Conservation (phyloP, 2,329 filamentous ascomycete species). For the Dothideomycetidae sp. region DNA sequence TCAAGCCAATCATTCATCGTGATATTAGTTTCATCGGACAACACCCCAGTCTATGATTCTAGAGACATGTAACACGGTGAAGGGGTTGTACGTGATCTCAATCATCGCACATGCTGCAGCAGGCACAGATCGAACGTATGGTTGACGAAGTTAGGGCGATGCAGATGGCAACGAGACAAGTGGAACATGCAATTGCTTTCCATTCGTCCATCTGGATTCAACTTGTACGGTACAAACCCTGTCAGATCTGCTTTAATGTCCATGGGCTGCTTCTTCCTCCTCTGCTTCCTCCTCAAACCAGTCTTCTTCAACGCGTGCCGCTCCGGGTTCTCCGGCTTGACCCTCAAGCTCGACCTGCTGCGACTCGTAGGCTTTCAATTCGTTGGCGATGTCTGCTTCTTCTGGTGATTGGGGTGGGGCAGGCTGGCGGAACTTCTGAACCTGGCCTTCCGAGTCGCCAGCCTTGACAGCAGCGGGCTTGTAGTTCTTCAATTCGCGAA, state of each 20-base stretch:
- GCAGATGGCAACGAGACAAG: too few species aligned
- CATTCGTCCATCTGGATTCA: not conserved
- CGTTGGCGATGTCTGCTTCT: conserved; percentile 81
- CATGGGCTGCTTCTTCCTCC: conserved; percentile 12
- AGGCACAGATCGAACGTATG: too few species aligned
- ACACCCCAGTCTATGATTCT: too few species aligned
- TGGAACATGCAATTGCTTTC: not conserved
- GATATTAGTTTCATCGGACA: too few species aligned
- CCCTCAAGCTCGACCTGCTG: conserved; percentile 93
- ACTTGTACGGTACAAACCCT: conserved; percentile 5
- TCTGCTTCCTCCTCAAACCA: conserved; percentile 26
- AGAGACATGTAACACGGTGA: too few species aligned
- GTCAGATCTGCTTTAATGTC: conserved; percentile 5
- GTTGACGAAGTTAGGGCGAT: too few species aligned
- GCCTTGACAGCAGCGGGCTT: conserved; percentile 75
- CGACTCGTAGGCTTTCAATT: conserved; percentile 85
- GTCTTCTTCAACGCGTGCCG: conserved; percentile 48
- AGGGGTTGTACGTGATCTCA: too few species aligned
- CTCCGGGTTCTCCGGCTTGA: conserved; percentile 50
- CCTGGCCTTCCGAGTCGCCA: conserved; percentile 75
- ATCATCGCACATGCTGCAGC: too few species aligned
- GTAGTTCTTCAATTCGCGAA: conserved; percentile 90
- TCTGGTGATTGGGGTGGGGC: conserved; percentile 78
- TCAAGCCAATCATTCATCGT: too few species aligned
- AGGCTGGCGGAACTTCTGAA: conserved; percentile 73